These are phyloP conservation scores for Podaxis carcinomalis DNA, from an alignment of 768 basidiomycete genomes.

Conservation along the genomic window DNA sequence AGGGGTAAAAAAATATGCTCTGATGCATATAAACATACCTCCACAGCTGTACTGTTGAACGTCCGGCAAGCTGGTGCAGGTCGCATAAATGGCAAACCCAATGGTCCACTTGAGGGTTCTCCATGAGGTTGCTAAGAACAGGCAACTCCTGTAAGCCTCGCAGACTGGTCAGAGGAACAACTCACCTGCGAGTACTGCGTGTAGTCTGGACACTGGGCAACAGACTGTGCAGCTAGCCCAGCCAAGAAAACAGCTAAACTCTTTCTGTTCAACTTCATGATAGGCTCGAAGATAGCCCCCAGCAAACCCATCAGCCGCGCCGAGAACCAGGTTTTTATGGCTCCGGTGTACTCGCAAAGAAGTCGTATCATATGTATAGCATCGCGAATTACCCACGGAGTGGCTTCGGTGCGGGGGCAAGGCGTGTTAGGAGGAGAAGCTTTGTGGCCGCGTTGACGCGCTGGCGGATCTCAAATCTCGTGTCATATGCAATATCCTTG, in stretches of 20 bases:
- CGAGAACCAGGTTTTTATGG: conserved; percentile 1
- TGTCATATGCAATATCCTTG: background rate
- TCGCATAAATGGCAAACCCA: conserved; percentile 70
- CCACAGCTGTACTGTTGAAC: conserved; percentile 71
- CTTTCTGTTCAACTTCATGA: conserved; percentile 18
- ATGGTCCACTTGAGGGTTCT: conserved; percentile 51
- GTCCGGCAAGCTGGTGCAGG: conserved; percentile 67
- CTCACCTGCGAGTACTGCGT: conserved; percentile 52
- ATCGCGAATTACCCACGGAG: conserved; percentile 1
- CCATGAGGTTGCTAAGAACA: conserved; percentile 51
- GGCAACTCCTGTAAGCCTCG: conserved; percentile 3
- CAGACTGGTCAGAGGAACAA: background rate
- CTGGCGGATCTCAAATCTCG: background rate
- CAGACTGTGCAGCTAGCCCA: conserved; percentile 20
- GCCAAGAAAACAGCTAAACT: conserved; percentile 19
- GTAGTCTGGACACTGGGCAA: conserved; percentile 57
- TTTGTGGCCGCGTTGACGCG: background rate
- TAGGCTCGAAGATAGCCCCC: background rate
- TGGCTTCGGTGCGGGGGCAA: conserved; percentile 6
- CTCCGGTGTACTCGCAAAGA: background rate
- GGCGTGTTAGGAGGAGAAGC: background rate
- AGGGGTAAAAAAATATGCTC: background rate
- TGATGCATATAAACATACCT: conserved; percentile 35
- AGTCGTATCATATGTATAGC: conserved; percentile 5
- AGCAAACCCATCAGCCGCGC: background rate